phyloP scores from a whole-genome alignment of 2,329 filamentous ascomycete genomes.

The Pezicula neosporulosa region DNA sequence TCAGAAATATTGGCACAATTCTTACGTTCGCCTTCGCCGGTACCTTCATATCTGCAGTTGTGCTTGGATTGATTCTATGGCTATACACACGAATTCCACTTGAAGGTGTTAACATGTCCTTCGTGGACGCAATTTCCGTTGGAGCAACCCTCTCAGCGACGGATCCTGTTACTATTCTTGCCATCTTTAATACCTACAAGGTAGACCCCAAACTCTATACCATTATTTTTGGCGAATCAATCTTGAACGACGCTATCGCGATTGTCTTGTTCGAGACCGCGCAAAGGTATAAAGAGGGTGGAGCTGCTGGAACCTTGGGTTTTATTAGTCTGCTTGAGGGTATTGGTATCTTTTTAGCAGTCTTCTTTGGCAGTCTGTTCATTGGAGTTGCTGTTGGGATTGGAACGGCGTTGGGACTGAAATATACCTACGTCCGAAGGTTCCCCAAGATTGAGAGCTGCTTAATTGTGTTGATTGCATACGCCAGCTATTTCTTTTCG shows the following conservation, averaged over 20 bases:
- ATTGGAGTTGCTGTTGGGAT: conserved; percentile 89
- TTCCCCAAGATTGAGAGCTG: conserved; percentile 97
- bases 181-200: conserved; percentile 99
- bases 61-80: conserved; percentile 84
- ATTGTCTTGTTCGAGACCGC: conserved; percentile 99
- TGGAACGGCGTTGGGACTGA: conserved; percentile 80
- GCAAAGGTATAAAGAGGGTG: conserved; percentile 81
- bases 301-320: conserved; percentile 65
- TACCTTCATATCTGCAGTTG: conserved; percentile 95
- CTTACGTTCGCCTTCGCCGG: conserved; percentile 96
- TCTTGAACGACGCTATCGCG: conserved; percentile 95
- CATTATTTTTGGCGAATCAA: conserved; percentile 97
- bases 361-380: conserved; percentile 91
- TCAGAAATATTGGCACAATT: conserved; percentile 95
- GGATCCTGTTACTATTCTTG: conserved; percentile 94
- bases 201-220: conserved; percentile 98
- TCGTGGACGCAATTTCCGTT: conserved; percentile 94
- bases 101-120: conserved; percentile 80
- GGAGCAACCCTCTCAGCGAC: conserved; percentile 95
- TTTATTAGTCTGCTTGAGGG: conserved; percentile 84
- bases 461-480: conserved; percentile 87
- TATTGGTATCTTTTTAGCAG: conserved; percentile 88
- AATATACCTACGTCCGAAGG: conserved; percentile 89
- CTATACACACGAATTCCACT: conserved; percentile 85
- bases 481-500: conserved; percentile 96